Base-by-base conservation (phyloP, 331 rosid genomes). In the Rosa hybrid region DNA sequence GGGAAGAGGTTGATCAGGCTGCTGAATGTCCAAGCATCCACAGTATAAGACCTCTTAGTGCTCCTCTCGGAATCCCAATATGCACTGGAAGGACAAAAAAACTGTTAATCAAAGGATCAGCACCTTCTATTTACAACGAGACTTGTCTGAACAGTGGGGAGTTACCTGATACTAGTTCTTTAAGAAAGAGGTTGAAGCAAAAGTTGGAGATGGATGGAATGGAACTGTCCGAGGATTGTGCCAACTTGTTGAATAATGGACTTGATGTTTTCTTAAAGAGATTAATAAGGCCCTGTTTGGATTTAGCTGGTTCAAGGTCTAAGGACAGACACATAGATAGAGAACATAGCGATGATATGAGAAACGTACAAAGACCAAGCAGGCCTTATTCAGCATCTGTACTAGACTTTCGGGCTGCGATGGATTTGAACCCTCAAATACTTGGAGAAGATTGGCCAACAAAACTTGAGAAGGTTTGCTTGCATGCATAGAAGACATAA, bases 181-280 rank as follows among this genome's bases (percentile, higher is more conserved):
- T 91, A 75, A 72, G 30, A 72, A 85, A 84, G 86, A 88, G 85
- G 71, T 72, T 91, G 86, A 86, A 87, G 78, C 84, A 78, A 70
- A 91, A 84, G 79, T 50, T 89, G 85, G 89, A 81, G 77, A 53
- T 0, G 21, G 92, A 91, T 56, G 94, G 91, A 80, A 14, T 87
- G 39, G 82, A 84, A 62, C 67, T 87, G 39, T 86, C 91, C 0
- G 84, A 6, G 4, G 94, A 92, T 84, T 86, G 90, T 68, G 87
- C 87, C 34, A 74, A 53, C 81, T 65, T 88, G 74, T 71, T 91
- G 73, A 91, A 89, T 73, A 84, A 11, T 4, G 86, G 91, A 11
- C 90, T 92, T 71, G 96, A 92, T 76, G 84, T 82, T 70, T 88
- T 84, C 87, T 89, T 92, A 71, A 89, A 87, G 89, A 89, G 89